phyloP scores from a whole-genome alignment of 2,329 filamentous ascomycete genomes.

The Sporothrix globosa region DNA sequence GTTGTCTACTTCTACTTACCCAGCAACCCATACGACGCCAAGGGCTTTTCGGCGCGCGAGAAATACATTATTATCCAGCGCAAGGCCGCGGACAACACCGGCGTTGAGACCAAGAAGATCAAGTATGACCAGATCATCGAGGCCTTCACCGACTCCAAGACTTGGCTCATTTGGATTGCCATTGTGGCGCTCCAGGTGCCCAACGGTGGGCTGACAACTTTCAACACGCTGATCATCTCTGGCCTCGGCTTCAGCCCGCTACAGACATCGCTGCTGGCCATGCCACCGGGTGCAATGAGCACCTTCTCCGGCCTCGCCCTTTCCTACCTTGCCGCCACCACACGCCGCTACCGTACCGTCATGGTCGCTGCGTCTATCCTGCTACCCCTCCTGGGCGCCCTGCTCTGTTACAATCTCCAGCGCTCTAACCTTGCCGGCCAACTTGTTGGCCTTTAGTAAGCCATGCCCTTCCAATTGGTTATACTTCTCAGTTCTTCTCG shows the following conservation, averaged over 20 bases:
- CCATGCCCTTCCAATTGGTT: neutral
- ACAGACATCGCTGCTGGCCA: constrained; percentile 32
- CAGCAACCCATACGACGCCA: no score
- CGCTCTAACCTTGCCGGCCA: constrained; percentile 37
- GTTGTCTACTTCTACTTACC: no score
- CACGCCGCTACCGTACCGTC: constrained; percentile 34
- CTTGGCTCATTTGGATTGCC: constrained; percentile 38
- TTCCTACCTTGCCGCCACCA: constrained; percentile 33
- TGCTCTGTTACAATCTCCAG: constrained; percentile 43
- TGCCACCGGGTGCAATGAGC: constrained; percentile 35
- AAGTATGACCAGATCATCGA: constrained; percentile 37
- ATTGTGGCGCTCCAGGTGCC: constrained; percentile 37
- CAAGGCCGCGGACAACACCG: constrained; percentile 38
- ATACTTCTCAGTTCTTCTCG: neutral
- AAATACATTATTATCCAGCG: no score
- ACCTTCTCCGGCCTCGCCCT: constrained; percentile 36
- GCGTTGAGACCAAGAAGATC: constrained; percentile 36
- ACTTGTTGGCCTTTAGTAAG: constrained; percentile 37
- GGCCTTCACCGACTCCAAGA: constrained; percentile 36
- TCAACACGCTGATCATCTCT: constrained; percentile 32
- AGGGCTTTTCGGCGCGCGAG: no score
- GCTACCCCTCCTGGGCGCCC: constrained; percentile 43
- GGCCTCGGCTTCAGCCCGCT: constrained; percentile 32
- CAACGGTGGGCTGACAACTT: constrained; percentile 34
- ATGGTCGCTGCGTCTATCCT: constrained; percentile 43